phyloP scores from a whole-genome alignment of 2,329 filamentous ascomycete species.

The Calonectria multiphialidica region DNA sequence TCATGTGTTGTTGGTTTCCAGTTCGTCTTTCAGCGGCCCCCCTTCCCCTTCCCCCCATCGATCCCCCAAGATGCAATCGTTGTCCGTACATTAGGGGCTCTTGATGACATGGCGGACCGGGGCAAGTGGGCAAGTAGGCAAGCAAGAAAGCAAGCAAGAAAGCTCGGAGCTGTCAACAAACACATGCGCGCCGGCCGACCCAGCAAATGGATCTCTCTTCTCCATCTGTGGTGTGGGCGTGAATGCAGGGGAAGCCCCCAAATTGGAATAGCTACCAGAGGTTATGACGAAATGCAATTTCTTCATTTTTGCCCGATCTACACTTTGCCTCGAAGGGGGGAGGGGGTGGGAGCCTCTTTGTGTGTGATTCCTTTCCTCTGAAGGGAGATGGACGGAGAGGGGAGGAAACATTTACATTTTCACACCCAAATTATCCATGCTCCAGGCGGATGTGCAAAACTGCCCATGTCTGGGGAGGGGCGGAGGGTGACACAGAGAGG shows the following conservation, averaged over 20 bases:
- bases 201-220: neutral
- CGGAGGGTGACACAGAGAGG: neutral
- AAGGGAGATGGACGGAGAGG: no score
- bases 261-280: neutral
- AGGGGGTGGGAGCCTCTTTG: neutral
- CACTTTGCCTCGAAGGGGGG: no score
- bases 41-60: neutral
- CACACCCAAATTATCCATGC: neutral
- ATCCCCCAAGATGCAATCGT: neutral
- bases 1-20: constrained; percentile 4
- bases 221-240: neutral
- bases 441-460: neutral
- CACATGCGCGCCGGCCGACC: no score
- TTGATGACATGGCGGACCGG: neutral
- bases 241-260: neutral
- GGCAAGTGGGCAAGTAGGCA: no score
- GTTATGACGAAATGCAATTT: neutral
- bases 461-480: neutral
- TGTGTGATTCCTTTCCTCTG: neutral
- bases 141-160: no score
- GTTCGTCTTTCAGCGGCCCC: neutral
- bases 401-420: neutral
- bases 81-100: constrained; percentile 1
- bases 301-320: neutral
- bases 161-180: neutral